phyloP scores from a whole-genome alignment of 1,284 basidiomycete genomes.

The Peniophora sp. region DNA sequence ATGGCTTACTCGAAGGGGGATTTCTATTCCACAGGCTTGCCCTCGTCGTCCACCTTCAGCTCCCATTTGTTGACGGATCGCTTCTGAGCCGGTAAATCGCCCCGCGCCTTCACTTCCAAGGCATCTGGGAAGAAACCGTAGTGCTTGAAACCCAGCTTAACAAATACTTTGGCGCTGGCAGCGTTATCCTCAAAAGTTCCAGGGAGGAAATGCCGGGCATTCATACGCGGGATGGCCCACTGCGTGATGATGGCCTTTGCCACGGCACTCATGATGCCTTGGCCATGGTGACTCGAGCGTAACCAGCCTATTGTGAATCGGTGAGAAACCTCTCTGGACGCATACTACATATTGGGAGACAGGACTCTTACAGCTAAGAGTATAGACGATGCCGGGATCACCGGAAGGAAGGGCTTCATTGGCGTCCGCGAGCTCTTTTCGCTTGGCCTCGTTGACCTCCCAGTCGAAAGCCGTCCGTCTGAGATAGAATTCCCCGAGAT shows the following conservation, averaged over 20 bases:
- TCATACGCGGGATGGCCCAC: conserved; percentile 58
- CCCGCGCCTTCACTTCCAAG: conserved; percentile 22
- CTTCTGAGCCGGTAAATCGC: conserved; percentile 12
- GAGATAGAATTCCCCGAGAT: conserved; percentile 35
- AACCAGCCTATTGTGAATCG: conserved; percentile 43
- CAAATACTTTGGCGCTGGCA: conserved; percentile 51
- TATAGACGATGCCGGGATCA: conserved; percentile 44
- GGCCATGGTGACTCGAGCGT: conserved; percentile 47
- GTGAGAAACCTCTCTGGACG: background rate
- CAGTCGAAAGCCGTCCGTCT: conserved; percentile 26
- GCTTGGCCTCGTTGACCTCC: conserved; percentile 22
- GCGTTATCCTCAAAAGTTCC: conserved; percentile 42
- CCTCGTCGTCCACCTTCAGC: conserved; percentile 6
- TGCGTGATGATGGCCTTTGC: conserved; percentile 38
- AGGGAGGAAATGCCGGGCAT: conserved; percentile 34
- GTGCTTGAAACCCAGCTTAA: conserved; percentile 54
- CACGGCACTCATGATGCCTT: conserved; percentile 61
- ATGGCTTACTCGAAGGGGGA: no score
- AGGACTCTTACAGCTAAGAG: conserved; percentile 37
- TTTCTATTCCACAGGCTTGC: no score
- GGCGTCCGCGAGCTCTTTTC: conserved; percentile 23
- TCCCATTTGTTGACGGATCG: conserved; percentile 19
- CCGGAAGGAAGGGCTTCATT: conserved; percentile 31
- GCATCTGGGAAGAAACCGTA: conserved; percentile 31
- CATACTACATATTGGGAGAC: no score